These are phyloP conservation scores for Hansenula lynferdii DNA, from an alignment of 1,139 yeast genomes.

Conservation along the genomic window DNA sequence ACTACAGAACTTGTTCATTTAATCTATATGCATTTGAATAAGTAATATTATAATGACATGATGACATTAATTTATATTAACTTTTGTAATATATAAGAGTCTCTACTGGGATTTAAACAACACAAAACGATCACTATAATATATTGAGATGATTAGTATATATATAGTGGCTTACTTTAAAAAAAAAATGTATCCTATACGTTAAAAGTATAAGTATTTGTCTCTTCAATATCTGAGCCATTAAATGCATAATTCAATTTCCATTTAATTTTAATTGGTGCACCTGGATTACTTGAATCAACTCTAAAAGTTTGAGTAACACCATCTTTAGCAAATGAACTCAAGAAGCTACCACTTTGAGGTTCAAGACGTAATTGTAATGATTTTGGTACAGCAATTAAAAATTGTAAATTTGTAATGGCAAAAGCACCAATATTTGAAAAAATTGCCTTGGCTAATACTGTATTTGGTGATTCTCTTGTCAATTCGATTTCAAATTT, in stretches of 20 bases:
- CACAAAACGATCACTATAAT: too few species aligned
- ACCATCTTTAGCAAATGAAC: constrained; percentile 47
- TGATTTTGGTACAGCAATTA: constrained; percentile 79
- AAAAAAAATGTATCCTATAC: constrained; percentile 15
- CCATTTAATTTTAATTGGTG: constrained; percentile 73
- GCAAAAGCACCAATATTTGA: constrained; percentile 42
- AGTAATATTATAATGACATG: neutral
- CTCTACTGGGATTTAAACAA: neutral
- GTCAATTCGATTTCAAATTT: constrained; percentile 48
- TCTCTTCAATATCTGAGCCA: constrained; percentile 45
- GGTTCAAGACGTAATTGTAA: constrained; percentile 64
- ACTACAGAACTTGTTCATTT: neutral
- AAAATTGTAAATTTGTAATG: constrained; percentile 54
- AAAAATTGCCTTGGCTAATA: constrained; percentile 41
- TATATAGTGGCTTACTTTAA: neutral
- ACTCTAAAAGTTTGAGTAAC: constrained; percentile 59
- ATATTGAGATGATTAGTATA: neutral
- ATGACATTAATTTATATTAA: neutral
- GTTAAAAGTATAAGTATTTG: constrained; percentile 47
- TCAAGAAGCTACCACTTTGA: constrained; percentile 56
- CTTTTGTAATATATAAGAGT: too few species aligned
- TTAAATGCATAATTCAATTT: constrained; percentile 55
- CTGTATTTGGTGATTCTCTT: constrained; percentile 32
- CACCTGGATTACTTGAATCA: constrained; percentile 38
- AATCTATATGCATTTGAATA: neutral